Conservation (phyloP, 257 asterid species). For the Paulownia fortunei region DNA sequence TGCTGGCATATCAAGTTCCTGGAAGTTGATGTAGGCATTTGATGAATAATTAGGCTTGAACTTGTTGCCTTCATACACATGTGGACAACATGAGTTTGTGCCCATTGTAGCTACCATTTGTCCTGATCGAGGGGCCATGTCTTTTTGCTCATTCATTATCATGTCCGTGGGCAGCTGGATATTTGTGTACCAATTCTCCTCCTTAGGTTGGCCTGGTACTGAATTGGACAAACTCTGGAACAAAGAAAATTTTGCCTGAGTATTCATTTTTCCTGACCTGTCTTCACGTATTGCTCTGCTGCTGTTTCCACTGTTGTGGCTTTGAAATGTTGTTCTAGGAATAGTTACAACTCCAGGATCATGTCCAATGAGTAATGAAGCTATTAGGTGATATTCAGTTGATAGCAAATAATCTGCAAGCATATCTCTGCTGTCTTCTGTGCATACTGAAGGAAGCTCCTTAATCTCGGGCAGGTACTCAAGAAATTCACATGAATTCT, state of each 20-base stretch:
- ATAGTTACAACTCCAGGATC: constrained; percentile 32
- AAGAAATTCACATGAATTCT: constrained; percentile 26
- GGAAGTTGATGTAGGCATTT: constrained; percentile 30
- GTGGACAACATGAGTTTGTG: constrained; percentile 35
- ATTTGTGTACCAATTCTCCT: background rate
- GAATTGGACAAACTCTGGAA: background rate
- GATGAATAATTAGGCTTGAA: constrained; percentile 34
- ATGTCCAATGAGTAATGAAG: constrained; percentile 43
- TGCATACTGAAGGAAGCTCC: constrained; percentile 32
- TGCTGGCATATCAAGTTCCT: constrained; percentile 39
- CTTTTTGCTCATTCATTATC: background rate
- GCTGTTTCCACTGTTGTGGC: background rate
- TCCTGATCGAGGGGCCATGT: background rate
- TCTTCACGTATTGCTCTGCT: background rate
- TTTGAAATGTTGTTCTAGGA: constrained; percentile 29
- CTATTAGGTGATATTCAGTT: constrained; percentile 45
- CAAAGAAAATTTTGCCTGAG: constrained; percentile 3
- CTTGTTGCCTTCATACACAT: constrained; percentile 24
- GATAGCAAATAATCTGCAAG: constrained; percentile 48
- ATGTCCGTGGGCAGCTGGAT: background rate
- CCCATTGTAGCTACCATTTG: constrained; percentile 14
- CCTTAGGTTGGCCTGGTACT: constrained; percentile 6
- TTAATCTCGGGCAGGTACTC: constrained; percentile 26
- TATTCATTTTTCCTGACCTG: background rate
- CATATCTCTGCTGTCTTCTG: constrained; percentile 31